Evolutionary conservation across 352 stramenopile genomes (phyloP).

Genomic region (Halophytophthora batemanensis): DNA sequence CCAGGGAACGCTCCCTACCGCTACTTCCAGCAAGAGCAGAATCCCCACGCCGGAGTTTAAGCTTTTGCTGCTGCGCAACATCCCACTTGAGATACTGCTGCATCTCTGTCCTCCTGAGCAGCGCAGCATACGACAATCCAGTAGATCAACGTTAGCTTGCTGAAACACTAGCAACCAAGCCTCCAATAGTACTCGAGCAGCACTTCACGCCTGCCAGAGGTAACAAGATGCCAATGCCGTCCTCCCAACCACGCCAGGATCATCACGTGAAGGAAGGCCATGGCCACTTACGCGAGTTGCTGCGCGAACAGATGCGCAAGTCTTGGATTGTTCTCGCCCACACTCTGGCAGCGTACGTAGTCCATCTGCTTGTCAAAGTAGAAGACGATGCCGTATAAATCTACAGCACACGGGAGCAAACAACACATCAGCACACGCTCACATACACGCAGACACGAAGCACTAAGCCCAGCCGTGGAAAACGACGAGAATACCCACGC

Average conservation of each 20-base stretch:
- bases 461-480: neutral
- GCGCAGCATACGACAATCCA: too few relatives aligned
- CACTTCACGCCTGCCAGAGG: too few relatives aligned
- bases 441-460: neutral
- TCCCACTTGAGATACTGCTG: too few relatives aligned
- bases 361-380: constrained; percentile 66
- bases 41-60: constrained; percentile 2
- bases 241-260: too few relatives aligned
- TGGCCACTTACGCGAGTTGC: constrained; percentile 35
- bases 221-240: too few relatives aligned
- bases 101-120: too few relatives aligned
- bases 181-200: too few relatives aligned
- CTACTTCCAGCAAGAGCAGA: constrained; percentile 5
- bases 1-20: constrained; percentile 1
- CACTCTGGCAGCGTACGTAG: constrained; percentile 60
- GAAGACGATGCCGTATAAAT: constrained; percentile 58
- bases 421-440: neutral
- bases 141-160: too few relatives aligned
- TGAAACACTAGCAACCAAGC: too few relatives aligned
- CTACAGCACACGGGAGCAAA: constrained; percentile 19
- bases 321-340: constrained; percentile 35
- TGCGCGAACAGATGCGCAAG: constrained; percentile 32
- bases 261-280: neutral
- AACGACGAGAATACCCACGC: constrained; percentile 38
- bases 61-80: too few relatives aligned